Conservation (phyloP, 257 asterid species). For the Ballota nigra region DNA sequence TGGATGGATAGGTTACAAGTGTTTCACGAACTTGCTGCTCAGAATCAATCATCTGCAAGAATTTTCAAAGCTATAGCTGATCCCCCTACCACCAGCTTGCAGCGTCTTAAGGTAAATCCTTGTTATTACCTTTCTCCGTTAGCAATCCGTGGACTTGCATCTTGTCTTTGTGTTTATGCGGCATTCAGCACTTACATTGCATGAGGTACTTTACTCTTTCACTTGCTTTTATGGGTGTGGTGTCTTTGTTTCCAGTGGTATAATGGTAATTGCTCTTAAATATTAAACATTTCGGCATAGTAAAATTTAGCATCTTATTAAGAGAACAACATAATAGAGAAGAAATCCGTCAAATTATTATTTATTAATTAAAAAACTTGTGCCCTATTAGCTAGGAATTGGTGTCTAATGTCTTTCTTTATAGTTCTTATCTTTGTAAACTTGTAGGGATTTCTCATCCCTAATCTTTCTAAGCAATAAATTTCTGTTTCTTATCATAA, state of each 20-base stretch:
- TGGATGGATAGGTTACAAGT: constrained; percentile 95
- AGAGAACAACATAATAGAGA: background rate
- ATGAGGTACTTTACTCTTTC: too few relatives aligned
- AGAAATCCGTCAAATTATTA: too few relatives aligned
- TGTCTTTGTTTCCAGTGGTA: background rate
- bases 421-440: too few relatives aligned
- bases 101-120: constrained; percentile 73
- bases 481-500: too few relatives aligned
- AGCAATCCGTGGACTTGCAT: background rate
- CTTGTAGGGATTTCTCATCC: too few relatives aligned
- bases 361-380: too few relatives aligned
- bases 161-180: background rate
- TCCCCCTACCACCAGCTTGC: constrained; percentile 98
- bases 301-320: background rate
- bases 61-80: constrained; percentile 95
- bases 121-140: constrained; percentile 16
- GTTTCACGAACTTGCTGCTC: constrained; percentile 67
- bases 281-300: background rate
- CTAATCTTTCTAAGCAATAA: too few relatives aligned
- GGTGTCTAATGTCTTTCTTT: too few relatives aligned
- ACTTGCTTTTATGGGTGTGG: background rate
- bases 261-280: constrained; percentile 5
- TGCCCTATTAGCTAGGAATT: too few relatives aligned
- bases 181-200: background rate
- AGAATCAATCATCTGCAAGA: constrained; percentile 53